Percentiles rank a stretch among this genome's conserved stretches.
Conservation (phyloP, 306 rosid genomes). For the Sindora glabra region DNA sequence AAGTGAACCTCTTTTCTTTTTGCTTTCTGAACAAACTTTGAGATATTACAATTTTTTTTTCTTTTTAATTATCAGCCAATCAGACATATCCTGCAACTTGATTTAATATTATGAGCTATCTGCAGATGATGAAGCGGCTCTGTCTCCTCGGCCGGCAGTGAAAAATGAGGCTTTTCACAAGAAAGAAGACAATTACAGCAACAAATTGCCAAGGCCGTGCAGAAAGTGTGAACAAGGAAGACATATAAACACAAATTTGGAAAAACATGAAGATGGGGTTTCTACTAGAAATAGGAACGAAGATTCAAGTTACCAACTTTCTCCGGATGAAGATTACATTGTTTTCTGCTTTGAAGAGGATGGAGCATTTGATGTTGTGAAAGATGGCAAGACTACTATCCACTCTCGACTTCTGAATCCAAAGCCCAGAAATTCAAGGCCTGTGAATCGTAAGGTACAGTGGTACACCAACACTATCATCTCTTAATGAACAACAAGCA, state of each 20-base stretch:
- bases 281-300: background rate
- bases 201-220: constrained; percentile 2
- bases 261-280: constrained; percentile 10
- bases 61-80: background rate
- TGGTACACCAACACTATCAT: background rate
- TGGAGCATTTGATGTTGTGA: constrained; percentile 43
- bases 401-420: no score
- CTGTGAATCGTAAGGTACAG: constrained; percentile 47
- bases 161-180: constrained; percentile 22
- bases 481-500: background rate
- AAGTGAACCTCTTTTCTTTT: background rate
- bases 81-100: background rate
- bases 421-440: constrained; percentile 26
- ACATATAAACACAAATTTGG: constrained; percentile 4
- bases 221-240: constrained; percentile 7
- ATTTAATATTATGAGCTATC: background rate
- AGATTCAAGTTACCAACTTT: constrained; percentile 35
- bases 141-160: constrained; percentile 13
- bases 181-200: background rate
- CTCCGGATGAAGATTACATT: constrained; percentile 46
- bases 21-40: no score
- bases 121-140: constrained; percentile 25
- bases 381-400: constrained; percentile 20
- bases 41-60: no score
- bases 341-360: constrained; percentile 56